Evolutionary conservation across 495 filamentous ascomycete species (phyloP).

Genomic region (Neurospora tetraspora): DNA sequence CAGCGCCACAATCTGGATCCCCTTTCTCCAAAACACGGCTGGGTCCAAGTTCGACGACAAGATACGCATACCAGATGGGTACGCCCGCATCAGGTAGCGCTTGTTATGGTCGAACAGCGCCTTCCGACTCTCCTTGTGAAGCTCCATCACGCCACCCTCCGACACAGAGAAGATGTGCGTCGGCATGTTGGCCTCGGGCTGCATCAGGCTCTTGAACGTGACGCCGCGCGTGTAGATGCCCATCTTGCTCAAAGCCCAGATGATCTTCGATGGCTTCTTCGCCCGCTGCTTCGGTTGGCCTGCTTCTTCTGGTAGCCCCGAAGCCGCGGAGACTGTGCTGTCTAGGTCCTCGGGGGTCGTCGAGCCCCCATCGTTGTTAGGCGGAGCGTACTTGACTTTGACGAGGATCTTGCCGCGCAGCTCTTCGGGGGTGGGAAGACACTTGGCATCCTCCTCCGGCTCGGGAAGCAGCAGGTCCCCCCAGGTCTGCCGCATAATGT

Average conservation of each 20-base stretch:
- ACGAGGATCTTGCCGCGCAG: slow-evolving; percentile 73
- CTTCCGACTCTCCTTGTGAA: slow-evolving; percentile 49
- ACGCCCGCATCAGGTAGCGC: slow-evolving; percentile 77
- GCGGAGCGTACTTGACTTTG: slow-evolving; percentile 70
- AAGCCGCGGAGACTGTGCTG: neutral
- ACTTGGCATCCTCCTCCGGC: slow-evolving; percentile 34
- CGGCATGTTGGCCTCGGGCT: slow-evolving; percentile 55
- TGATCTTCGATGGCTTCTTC: slow-evolving; percentile 54
- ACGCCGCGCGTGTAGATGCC: slow-evolving; percentile 77
- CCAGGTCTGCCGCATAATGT: slow-evolving; percentile 79
- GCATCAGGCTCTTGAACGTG: slow-evolving; percentile 60
- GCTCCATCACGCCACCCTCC: slow-evolving; percentile 63
- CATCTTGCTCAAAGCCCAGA: slow-evolving; percentile 59
- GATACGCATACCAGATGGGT: slow-evolving; percentile 74
- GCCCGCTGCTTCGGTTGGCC: neutral
- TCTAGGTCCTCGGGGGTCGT: neutral
- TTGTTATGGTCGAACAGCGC: slow-evolving; percentile 75
- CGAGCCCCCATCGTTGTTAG: slow-evolving; percentile 19
- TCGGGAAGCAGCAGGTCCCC: slow-evolving; percentile 54
- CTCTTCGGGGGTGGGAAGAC: slow-evolving; percentile 54
- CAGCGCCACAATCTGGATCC: slow-evolving; percentile 83
- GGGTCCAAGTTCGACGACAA: slow-evolving; percentile 81
- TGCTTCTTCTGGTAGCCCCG: neutral
- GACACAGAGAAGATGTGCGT: slow-evolving; percentile 83
- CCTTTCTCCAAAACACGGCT: slow-evolving; percentile 72